Evolutionary conservation across 768 basidiomycete species (phyloP).

Genomic region (Pleurotus djamor): DNA sequence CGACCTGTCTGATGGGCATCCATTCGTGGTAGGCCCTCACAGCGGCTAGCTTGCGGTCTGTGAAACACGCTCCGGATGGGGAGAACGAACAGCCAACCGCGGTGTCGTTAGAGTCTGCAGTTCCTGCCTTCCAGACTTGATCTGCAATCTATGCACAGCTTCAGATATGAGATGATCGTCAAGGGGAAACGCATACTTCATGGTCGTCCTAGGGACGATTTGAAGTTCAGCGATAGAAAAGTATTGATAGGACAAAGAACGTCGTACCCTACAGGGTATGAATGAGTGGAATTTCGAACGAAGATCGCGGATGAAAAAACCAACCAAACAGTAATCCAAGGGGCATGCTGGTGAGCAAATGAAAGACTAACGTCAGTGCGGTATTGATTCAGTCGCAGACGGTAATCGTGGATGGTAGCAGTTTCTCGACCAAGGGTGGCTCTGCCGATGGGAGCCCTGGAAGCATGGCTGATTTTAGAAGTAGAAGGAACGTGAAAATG

Average conservation of each 20-base stretch:
- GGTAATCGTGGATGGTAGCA: slow-evolving; percentile 54
- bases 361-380: slow-evolving; percentile 47
- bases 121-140: slow-evolving; percentile 55
- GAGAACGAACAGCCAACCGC: slow-evolving; percentile 47
- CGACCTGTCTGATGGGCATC: slow-evolving; percentile 61
- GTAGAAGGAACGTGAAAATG: neutral
- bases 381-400: slow-evolving; percentile 49
- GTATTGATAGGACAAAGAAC: neutral
- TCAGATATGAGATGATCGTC: neutral
- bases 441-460: slow-evolving; percentile 47
- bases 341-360: slow-evolving; percentile 44
- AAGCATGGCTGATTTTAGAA: neutral
- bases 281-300: neutral
- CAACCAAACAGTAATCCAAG: slow-evolving; percentile 58
- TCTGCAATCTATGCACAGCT: slow-evolving; percentile 40
- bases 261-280: neutral
- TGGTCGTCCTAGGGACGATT: slow-evolving; percentile 40
- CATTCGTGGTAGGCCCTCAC: slow-evolving; percentile 61
- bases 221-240: neutral
- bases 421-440: slow-evolving; percentile 50
- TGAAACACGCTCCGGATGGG: slow-evolving; percentile 53
- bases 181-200: slow-evolving; percentile 26
- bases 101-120: slow-evolving; percentile 56
- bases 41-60: slow-evolving; percentile 56
- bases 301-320: slow-evolving; percentile 9